These are phyloP conservation scores for Spongospora subterranea DNA, from an alignment of 208 protist species.

Conservation along the genomic window DNA sequence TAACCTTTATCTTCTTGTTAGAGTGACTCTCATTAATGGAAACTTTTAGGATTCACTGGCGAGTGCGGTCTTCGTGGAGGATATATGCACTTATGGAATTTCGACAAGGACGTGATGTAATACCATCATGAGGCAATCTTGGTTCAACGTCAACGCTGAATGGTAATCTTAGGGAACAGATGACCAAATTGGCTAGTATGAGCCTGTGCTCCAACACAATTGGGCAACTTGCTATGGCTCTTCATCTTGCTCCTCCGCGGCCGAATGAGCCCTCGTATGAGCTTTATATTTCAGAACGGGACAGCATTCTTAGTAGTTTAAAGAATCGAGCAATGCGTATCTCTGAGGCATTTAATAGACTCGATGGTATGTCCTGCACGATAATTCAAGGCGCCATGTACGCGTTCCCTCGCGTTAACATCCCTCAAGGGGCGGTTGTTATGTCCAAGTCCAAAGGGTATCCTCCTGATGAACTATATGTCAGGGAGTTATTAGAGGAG, in stretches of 20 bases:
- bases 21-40: background rate
- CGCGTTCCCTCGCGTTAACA: constrained; percentile 86
- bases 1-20: background rate
- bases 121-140: background rate
- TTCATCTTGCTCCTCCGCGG: constrained; percentile 91
- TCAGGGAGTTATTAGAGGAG: constrained; percentile 89
- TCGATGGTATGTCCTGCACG: constrained; percentile 90
- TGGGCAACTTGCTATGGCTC: constrained; percentile 88
- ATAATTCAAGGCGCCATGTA: constrained; percentile 93
- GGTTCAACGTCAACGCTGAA: background rate
- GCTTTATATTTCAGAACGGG: constrained; percentile 11
- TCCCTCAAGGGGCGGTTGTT: constrained; percentile 70
- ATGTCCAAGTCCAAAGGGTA: constrained; percentile 70
- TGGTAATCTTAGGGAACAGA: constrained; percentile 69
- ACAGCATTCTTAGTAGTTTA: constrained; percentile 6
- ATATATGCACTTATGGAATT: constrained; percentile 90
- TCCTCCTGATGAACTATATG: constrained; percentile 91
- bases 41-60: constrained; percentile 64
- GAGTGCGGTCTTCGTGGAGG: constrained; percentile 95
- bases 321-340: background rate
- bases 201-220: constrained; percentile 88
- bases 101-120: constrained; percentile 71
- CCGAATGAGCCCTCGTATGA: constrained; percentile 74
- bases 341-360: constrained; percentile 83
- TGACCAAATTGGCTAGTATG: constrained; percentile 94